These are phyloP conservation scores for Phytophthora boehmeriae DNA, from an alignment of 352 stramenopile genomes.

Conservation along the genomic window DNA sequence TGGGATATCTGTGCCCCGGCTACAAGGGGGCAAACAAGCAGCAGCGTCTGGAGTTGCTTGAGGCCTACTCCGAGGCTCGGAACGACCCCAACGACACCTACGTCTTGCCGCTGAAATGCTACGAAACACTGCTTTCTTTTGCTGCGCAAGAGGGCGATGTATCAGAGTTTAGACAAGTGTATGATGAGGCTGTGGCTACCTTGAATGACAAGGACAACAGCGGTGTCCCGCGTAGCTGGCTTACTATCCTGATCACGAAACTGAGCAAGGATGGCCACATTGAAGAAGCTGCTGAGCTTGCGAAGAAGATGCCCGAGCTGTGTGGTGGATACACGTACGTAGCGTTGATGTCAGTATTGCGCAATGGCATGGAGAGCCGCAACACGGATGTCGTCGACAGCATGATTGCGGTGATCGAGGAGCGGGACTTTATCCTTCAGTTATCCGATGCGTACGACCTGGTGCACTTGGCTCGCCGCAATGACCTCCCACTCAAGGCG, in stretches of 20 bases:
- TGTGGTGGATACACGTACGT: conserved; percentile 52
- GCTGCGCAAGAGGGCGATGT: conserved; percentile 42
- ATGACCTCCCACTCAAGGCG: conserved; percentile 37
- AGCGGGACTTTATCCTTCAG: conserved; percentile 43
- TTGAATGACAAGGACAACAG: conserved; percentile 29
- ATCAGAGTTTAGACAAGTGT: conserved; percentile 46
- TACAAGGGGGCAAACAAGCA: conserved; percentile 55
- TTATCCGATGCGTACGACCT: conserved; percentile 57
- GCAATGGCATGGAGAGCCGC: conserved; percentile 30
- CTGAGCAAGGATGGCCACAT: conserved; percentile 39
- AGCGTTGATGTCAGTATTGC: conserved; percentile 48
- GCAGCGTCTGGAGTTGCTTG: conserved; percentile 60
- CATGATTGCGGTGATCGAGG: conserved; percentile 46
- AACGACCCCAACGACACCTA: conserved; percentile 43
- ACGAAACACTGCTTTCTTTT: conserved; percentile 48
- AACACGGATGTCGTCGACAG: conserved; percentile 34
- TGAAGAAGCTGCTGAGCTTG: conserved; percentile 44
- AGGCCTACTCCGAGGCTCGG: conserved; percentile 50
- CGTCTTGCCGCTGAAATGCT: conserved; percentile 49
- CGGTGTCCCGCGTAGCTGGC: conserved; percentile 53
- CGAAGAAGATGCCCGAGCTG: conserved; percentile 43
- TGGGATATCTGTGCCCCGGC: conserved; percentile 49
- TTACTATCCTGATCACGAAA: conserved; percentile 48
- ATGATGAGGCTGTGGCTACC: conserved; percentile 50
- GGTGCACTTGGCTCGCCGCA: conserved; percentile 56